Base-by-base conservation (phyloP, 2,329 filamentous ascomycete species). In the Thermomyces lanuginosus region DNA sequence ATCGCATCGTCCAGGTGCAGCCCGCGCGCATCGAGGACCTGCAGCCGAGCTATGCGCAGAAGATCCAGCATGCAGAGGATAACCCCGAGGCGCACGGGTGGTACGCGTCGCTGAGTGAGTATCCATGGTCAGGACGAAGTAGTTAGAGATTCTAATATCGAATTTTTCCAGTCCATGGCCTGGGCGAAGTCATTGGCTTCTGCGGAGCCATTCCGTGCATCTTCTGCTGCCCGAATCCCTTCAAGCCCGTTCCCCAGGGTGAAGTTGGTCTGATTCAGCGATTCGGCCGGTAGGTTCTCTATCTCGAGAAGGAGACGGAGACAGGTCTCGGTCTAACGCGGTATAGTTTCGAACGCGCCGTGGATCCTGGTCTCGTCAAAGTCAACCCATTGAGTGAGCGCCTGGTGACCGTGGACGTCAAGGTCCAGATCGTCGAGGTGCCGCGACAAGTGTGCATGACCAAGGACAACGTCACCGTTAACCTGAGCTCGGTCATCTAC, bases 371-470 rank as follows among this genome's bases (percentile, higher is more conserved):
- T 51, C 74, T 98, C 16, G 82, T 95, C 55, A 92, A 92, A 64
- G 75, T 98, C 64, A 98, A 98, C 61, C 86, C 86, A 3, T 72
- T 95, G 29, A 86, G 78, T 44, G 89, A 98, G 64, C 71, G 66
- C 32, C 67, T 98, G 21, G 76, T 82, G 41, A 81, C 91, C 45
- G 77, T 98, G 49, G 89, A 98, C 53, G 89, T 98, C 60, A 98
- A 95, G 72, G 93, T 95, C 43, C 89, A 98, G 61, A 93, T 92
- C 39, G 82, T 91, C 52, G 58, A 98, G 63, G 89, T 98, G 13
- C 86, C 86, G 10, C 74, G 84, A 58, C 89, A 98, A 58, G 73
- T 86, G 36, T 95, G 89, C 66, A 98, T 98, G 84, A 98, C 89
- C 53, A 95, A 95, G 63, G 89, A 98, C 65, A 98, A 98, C 46